Percentiles rank a stretch among this genome's conserved stretches.
phyloP scores from a whole-genome alignment of 768 basidiomycete genomes.

The Coprinopsis strossmayeri region DNA sequence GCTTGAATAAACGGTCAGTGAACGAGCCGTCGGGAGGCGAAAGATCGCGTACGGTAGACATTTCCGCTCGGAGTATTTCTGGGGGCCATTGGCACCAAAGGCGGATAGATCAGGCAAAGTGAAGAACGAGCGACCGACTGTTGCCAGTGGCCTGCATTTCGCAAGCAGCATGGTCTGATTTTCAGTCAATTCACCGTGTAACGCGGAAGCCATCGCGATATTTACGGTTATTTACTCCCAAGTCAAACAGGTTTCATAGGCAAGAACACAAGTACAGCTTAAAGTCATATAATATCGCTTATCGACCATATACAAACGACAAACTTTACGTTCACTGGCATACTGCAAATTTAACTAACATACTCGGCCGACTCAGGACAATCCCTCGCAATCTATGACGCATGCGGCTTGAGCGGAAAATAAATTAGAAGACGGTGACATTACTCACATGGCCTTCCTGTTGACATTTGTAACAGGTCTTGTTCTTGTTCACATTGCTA shows the following conservation, averaged over 20 bases:
- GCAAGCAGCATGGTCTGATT: too few relatives aligned
- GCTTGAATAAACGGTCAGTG: slow-evolving; percentile 30
- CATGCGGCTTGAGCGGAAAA: slow-evolving; percentile 1
- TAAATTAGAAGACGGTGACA: neutral
- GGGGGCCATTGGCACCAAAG: slow-evolving; percentile 34
- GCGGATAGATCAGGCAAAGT: slow-evolving; percentile 45
- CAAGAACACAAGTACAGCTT: too few relatives aligned
- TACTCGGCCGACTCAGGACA: slow-evolving; percentile 54
- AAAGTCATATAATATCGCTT: too few relatives aligned
- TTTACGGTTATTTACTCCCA: neutral
- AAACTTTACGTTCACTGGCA: neutral
- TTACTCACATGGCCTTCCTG: slow-evolving; percentile 77
- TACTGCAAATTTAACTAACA: slow-evolving; percentile 29
- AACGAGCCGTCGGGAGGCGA: slow-evolving; percentile 9
- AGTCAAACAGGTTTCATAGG: too few relatives aligned
- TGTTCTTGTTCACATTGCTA: slow-evolving; percentile 48
- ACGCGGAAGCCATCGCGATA: neutral
- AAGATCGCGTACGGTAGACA: slow-evolving; percentile 69
- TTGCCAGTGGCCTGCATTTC: slow-evolving; percentile 1
- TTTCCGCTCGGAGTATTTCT: slow-evolving; percentile 78
- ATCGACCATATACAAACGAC: too few relatives aligned
- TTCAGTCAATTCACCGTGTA: too few relatives aligned
- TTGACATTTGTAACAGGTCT: slow-evolving; percentile 87
- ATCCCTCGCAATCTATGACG: slow-evolving; percentile 53
- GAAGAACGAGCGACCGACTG: slow-evolving; percentile 24